Evolutionary conservation across 331 rosid genomes (phyloP), one percentile per base, ranked within the genome.

Genomic region (Prunus yedoensis): DNA sequence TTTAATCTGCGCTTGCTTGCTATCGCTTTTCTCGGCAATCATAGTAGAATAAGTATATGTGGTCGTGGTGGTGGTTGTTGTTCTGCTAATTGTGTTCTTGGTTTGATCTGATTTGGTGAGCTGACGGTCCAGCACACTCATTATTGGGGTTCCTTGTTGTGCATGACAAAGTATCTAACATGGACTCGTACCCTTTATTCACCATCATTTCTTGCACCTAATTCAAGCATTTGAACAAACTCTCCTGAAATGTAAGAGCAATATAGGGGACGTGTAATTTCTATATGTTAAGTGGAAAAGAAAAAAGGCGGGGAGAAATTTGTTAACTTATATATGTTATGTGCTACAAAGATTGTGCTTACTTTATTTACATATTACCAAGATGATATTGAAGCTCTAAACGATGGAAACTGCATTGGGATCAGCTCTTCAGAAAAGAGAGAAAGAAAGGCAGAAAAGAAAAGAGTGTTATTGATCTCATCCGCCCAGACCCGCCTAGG

Each of bases 1-100:
- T 82, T 88, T 84, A 85, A 59, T 85, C 79, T 88, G 23, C 83
- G 83, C 58, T n/a, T 82, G 68, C 82, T 88, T 86, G 79, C 27
- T 71, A 81, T 76, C 80, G 60, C 82, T 89, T 77, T 78, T 64
- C 20, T 84, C 84, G 25, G 53, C 17, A 23, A 41, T 38, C 71
- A 20, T 4, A 51, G 45, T 56, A 10, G 50, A 17, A 43, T 30
- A 18, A 45, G 30, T 3, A 59, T 46, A 73, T 59, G 17, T 30
- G 5, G 35, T 30, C 35, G 35, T 30, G 35, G 35, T 30, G 35
- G 35, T 4, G 35, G 4, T 30, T 32, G 35, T 32, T 32, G 35
- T 32, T 6, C 0, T 32, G 35, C 35, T 32, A 32, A 4, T 32
- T 32, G 35, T 27, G 13, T 64, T 46, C 6, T 77, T 57, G 41